Conservation (phyloP, 345 rosid species). For the Erucastrum elatum region DNA sequence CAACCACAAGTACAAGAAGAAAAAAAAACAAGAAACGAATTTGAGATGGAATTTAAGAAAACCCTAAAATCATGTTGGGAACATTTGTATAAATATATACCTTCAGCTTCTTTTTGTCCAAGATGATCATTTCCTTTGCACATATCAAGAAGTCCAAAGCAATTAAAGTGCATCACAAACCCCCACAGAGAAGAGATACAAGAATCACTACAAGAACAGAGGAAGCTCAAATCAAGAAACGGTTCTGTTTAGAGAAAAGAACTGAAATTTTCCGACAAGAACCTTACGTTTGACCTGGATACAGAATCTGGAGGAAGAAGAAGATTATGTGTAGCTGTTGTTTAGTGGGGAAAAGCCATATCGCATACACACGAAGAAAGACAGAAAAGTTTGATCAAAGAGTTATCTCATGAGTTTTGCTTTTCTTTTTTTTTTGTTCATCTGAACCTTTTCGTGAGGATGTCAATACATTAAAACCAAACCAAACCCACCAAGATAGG, state of each 20-base stretch:
- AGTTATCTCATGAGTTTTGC: constrained; percentile 22
- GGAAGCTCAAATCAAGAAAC: constrained; percentile 16
- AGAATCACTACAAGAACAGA: constrained; percentile 22
- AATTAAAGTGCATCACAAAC: constrained; percentile 54
- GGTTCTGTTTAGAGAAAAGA: not conserved
- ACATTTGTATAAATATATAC: constrained; percentile 32
- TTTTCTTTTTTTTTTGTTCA: not conserved
- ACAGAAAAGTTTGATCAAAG: constrained; percentile 10
- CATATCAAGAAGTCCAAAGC: constrained; percentile 51
- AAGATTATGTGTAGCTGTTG: not conserved
- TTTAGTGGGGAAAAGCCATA: constrained; percentile 15
- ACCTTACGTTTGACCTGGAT: not conserved
- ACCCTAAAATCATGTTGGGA: not conserved
- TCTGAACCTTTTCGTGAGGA: constrained; percentile 25
- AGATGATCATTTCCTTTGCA: constrained; percentile 41
- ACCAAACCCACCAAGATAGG: constrained; percentile 16
- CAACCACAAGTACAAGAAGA: not conserved
- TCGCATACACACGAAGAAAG: not conserved
- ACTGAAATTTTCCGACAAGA: not conserved
- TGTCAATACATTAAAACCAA: constrained; percentile 21
- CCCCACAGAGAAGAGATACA: not conserved
- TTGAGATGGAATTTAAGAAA: not conserved
- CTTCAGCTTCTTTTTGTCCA: constrained; percentile 47
- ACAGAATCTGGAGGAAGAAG: constrained; percentile 11
- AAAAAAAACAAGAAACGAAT: not conserved